Conservation (phyloP, 2,329 filamentous ascomycete species). For the Ophiostoma ulmi region DNA sequence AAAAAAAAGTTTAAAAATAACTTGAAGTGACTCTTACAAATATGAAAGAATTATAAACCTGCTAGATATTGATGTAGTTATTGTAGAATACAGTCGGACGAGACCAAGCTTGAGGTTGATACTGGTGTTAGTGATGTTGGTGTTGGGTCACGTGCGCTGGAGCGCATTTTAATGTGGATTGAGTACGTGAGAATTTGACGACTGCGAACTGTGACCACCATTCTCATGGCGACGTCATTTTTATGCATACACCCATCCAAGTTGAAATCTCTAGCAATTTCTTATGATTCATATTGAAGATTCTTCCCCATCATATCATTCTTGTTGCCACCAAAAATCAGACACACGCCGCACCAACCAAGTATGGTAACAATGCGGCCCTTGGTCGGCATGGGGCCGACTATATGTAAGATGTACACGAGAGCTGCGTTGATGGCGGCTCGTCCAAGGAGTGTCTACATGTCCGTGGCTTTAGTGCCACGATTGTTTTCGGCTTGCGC, state of each 20-base stretch:
- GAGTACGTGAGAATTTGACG: slow-evolving; percentile 5
- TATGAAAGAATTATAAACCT: not conserved
- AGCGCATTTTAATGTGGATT: not conserved
- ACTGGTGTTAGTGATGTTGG: not conserved
- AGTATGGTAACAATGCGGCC: not conserved
- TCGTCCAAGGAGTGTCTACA: not conserved
- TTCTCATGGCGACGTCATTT: not conserved
- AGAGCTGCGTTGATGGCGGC: not conserved
- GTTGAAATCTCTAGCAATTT: not conserved
- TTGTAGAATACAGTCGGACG: not conserved
- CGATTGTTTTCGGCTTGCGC: not conserved
- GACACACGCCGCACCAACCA: not conserved
- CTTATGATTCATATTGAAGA: not conserved
- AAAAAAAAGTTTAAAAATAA: slow-evolving; percentile 15
- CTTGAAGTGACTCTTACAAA: not conserved
- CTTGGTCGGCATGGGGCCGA: not conserved
- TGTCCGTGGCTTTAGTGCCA: too few relatives aligned
- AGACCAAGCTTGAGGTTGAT: not conserved
- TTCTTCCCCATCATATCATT: not conserved
- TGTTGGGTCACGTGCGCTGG: not conserved
- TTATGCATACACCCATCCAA: not conserved
- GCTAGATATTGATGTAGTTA: not conserved
- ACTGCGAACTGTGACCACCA: not conserved
- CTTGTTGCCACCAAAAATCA: not conserved
- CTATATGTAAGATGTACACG: not conserved